Conservation (phyloP, 2,329 filamentous ascomycete genomes). For the Xenosphaeropsis pyriputrescens region DNA sequence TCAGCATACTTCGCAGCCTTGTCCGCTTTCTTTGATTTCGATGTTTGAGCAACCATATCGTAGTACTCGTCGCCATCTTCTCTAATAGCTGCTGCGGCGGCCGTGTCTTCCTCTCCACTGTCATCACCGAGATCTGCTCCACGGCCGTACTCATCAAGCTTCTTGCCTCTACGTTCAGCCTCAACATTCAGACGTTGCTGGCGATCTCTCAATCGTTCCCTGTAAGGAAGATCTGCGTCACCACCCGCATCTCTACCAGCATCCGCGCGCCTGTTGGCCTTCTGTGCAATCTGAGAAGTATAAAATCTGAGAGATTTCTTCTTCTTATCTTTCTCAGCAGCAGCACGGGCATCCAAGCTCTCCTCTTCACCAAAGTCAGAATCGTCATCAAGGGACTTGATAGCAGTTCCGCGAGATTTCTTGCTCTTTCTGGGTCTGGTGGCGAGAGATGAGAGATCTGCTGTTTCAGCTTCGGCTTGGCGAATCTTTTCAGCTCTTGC, state of each 20-base stretch:
- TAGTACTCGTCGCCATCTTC: slow-evolving; percentile 66
- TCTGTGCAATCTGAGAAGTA: slow-evolving; percentile 93
- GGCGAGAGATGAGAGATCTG: slow-evolving; percentile 18
- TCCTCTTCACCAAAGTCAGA: slow-evolving; percentile 94
- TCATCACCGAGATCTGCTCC: slow-evolving; percentile 59
- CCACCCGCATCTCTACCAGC: slow-evolving; percentile 63
- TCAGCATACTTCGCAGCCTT: slow-evolving; percentile 44
- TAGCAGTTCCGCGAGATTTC: slow-evolving; percentile 27
- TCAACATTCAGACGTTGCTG: slow-evolving; percentile 79
- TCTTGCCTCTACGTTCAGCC: slow-evolving; percentile 69
- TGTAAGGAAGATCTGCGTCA: slow-evolving; percentile 72
- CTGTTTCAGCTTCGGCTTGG: slow-evolving; percentile 25
- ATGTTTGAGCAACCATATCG: slow-evolving; percentile 62
- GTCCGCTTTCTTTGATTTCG: slow-evolving; percentile 60
- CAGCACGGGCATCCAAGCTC: slow-evolving; percentile 58
- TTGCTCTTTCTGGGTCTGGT: slow-evolving; percentile 9
- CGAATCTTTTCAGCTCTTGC: slow-evolving; percentile 18
- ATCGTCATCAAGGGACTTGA: slow-evolving; percentile 49
- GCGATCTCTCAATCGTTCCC: slow-evolving; percentile 75
- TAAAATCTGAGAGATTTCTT: slow-evolving; percentile 96
- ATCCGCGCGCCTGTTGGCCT: slow-evolving; percentile 69
- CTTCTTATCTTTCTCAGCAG: slow-evolving; percentile 73
- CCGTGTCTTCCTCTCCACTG: slow-evolving; percentile 25
- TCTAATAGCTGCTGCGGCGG: slow-evolving; percentile 22
- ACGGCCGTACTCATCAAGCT: slow-evolving; percentile 44